Base-by-base conservation (phyloP, 805 yeast genomes). In the Ogataea dorogensis region DNA sequence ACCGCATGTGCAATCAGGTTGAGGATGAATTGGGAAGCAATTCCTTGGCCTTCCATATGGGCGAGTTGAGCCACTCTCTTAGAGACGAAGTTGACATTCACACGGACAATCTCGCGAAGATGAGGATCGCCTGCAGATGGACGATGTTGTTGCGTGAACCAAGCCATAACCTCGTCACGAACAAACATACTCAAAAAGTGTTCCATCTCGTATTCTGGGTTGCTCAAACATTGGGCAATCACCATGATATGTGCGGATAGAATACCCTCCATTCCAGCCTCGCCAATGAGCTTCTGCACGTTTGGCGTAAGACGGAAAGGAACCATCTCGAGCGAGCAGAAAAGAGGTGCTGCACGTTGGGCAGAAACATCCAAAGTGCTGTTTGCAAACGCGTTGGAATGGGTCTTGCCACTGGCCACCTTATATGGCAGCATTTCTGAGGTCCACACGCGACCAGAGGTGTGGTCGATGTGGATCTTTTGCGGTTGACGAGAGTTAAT, bases 301-400 rank as follows among this genome's bases (percentile, higher is more conserved):
- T 94, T 93, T 14, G 99, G 98, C 5, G 98, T 91, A 54, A 93
- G 71, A 55, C 99, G 73, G 73, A 93, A 93, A 28, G 98, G 98
- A 32, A 93, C 97, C 45, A 88, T 78, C 57, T 93, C 99, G 11
- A 88, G 77, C 48, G 89, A 87, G 57, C 82, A 82, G 70, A 91
- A 89, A 17, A 91, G 70, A 17, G 99, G 99, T 0, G 83, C 75
- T 2, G 77, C 75, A 42, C 78, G 70, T 31, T 71, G 75, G 31
- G 61, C 68, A 5, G 73, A 65, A 5, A 69, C 70, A 47, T 70
- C 77, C 42, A 71, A 54, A 5, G 70, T 58, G 24, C 73, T 71
- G 50, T 62, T 67, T 50, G 63, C 67, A 46, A 58, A 62, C 7
- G 65, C 64, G 33, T 57, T 67, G 23, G 63, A 60, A 28, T 63